These are phyloP conservation scores for Coemansia sp. DNA, from an alignment of 192 early-diverging fungal genomes.

Conservation along the genomic window DNA sequence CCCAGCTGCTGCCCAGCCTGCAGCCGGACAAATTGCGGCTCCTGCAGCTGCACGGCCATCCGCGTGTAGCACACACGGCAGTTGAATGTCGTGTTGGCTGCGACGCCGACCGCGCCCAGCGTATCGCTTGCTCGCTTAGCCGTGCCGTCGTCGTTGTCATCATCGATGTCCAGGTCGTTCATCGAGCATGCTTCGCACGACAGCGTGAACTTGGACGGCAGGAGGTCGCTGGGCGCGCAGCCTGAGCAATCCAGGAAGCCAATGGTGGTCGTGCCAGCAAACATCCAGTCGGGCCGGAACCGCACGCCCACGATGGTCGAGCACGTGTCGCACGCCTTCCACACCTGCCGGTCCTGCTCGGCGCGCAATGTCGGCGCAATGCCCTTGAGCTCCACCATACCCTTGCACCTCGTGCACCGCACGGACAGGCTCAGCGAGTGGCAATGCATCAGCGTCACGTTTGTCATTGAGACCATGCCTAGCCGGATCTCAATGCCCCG, in stretches of 20 bases:
- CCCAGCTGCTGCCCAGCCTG: slow-evolving; percentile 35
- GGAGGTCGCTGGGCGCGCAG: slow-evolving; percentile 66
- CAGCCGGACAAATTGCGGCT: slow-evolving; percentile 56
- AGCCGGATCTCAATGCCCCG: slow-evolving; percentile 77
- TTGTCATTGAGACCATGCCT: slow-evolving; percentile 56
- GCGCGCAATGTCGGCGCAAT: slow-evolving; percentile 28
- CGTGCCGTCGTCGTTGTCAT: no score
- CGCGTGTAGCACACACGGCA: slow-evolving; percentile 42
- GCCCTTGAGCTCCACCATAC: slow-evolving; percentile 59
- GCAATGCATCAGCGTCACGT: slow-evolving; percentile 68
- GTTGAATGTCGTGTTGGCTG: slow-evolving; percentile 5
- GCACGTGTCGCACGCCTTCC: slow-evolving; percentile 59
- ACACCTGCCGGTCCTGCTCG: slow-evolving; percentile 43
- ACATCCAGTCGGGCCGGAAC: slow-evolving; percentile 64
- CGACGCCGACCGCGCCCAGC: slow-evolving; percentile 25
- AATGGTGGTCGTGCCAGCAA: slow-evolving; percentile 52
- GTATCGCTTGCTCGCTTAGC: slow-evolving; percentile 3
- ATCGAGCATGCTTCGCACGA: slow-evolving; percentile 69
- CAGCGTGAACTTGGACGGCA: slow-evolving; percentile 67
- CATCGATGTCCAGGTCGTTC: slow-evolving; percentile 20
- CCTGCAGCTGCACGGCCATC: slow-evolving; percentile 43
- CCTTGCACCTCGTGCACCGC: slow-evolving; percentile 77
- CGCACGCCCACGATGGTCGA: slow-evolving; percentile 54
- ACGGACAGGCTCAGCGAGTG: slow-evolving; percentile 61
- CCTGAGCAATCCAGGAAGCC: slow-evolving; percentile 77